Percentiles rank a stretch among this genome's conserved stretches.
Conservation (phyloP, 2,329 filamentous ascomycete genomes). For the Calonectria ilicicola region DNA sequence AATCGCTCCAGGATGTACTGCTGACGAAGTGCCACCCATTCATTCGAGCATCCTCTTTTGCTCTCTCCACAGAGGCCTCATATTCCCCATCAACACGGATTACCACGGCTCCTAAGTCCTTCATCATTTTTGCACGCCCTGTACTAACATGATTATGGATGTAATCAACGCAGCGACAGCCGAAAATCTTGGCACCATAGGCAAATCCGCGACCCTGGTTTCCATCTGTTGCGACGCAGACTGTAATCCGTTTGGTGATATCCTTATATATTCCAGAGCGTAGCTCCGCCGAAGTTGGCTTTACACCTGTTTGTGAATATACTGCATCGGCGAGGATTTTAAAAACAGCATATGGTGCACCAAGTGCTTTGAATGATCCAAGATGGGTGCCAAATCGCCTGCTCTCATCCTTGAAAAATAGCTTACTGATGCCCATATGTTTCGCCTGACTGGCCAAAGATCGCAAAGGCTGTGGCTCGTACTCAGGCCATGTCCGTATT, state of each 20-base stretch:
- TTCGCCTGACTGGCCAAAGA: constrained; percentile 18
- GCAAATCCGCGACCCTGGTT: constrained; percentile 30
- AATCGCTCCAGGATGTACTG: constrained; percentile 28
- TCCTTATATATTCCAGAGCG: constrained; percentile 20
- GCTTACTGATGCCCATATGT: constrained; percentile 9
- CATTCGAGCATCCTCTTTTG: constrained; percentile 29
- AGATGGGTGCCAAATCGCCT: constrained; percentile 21
- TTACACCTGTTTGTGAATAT: neutral
- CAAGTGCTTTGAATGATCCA: constrained; percentile 31
- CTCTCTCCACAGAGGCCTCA: constrained; percentile 19
- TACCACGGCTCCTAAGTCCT: constrained; percentile 24
- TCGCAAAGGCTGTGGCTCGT: constrained; percentile 24
- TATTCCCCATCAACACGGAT: constrained; percentile 30
- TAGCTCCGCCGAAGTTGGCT: constrained; percentile 18
- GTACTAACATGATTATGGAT: constrained; percentile 28
- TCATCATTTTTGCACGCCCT: constrained; percentile 18
- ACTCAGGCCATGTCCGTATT: constrained; percentile 29
- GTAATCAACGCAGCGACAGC: constrained; percentile 29
- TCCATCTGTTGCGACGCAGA: constrained; percentile 31
- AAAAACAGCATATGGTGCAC: constrained; percentile 30
- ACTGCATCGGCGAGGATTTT: constrained; percentile 26
- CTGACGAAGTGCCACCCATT: constrained; percentile 32
- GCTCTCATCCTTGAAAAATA: constrained; percentile 32
- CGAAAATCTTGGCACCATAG: constrained; percentile 28
- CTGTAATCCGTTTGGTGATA: constrained; percentile 23